These are phyloP conservation scores for Hymenoscyphus infarciens DNA, from an alignment of 2,329 filamentous ascomycete genomes.

Conservation along the genomic window DNA sequence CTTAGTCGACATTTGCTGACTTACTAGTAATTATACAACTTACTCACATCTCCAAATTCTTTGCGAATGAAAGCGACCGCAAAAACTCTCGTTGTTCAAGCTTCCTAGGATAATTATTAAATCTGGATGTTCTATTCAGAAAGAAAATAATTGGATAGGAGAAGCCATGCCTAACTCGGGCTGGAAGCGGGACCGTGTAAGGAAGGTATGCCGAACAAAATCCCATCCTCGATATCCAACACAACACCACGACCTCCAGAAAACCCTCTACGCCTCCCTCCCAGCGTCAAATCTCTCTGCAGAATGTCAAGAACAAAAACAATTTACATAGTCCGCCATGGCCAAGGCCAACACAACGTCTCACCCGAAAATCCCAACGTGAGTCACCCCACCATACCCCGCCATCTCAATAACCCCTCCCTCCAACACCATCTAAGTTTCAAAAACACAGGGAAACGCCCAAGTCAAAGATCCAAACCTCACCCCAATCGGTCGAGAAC, in stretches of 20 bases:
- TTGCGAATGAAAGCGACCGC: no score
- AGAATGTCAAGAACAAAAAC: conserved; percentile 12
- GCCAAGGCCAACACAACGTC: conserved; percentile 77
- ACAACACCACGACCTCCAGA: neutral
- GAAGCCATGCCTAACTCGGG: no score
- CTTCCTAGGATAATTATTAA: no score
- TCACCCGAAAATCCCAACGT: conserved; percentile 7
- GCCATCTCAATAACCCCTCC: neutral
- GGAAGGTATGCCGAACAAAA: neutral
- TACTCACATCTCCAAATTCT: no score
- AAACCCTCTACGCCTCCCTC: neutral
- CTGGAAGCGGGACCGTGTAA: neutral
- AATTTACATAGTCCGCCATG: conserved; percentile 56
- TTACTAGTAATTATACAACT: no score
- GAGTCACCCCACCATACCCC: conserved; percentile 3
- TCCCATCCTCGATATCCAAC: neutral
- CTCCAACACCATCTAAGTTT: neutral
- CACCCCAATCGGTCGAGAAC: conserved; percentile 68
- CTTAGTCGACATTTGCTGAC: no score
- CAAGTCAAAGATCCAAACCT: conserved; percentile 60
- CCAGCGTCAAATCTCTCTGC: neutral
- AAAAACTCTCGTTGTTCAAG: no score
- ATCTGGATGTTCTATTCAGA: no score
- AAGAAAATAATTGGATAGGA: no score
- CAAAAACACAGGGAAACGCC: conserved; percentile 16